phyloP scores from a whole-genome alignment of 495 filamentous ascomycete genomes.

The Letharia lupina region DNA sequence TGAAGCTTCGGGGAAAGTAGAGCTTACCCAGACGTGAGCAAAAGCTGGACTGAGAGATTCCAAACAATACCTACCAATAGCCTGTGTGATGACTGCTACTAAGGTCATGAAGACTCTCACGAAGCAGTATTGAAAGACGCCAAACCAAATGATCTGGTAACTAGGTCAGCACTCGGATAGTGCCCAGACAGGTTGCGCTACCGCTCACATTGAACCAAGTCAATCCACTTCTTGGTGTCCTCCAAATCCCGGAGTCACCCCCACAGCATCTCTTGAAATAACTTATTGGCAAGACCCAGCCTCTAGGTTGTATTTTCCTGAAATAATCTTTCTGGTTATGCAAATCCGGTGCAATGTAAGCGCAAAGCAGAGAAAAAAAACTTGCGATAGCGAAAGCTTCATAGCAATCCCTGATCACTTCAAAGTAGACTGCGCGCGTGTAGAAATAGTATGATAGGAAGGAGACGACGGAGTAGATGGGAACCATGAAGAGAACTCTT shows the following conservation, averaged over 20 bases:
- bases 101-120: constrained; percentile 79
- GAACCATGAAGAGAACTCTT: constrained; percentile 86
- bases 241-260: constrained; percentile 52
- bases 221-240: constrained; percentile 71
- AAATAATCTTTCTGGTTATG: constrained; percentile 88
- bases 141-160: constrained; percentile 67
- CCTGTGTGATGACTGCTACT: constrained; percentile 64
- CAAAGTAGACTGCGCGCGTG: constrained; percentile 71
- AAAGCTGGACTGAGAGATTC: constrained; percentile 68
- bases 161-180: constrained; percentile 5
- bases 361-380: constrained; percentile 84
- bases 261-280: constrained; percentile 58
- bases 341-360: constrained; percentile 71
- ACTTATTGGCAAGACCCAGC: constrained; percentile 68
- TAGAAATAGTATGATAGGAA: constrained; percentile 74
- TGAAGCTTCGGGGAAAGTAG: not conserved
- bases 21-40: constrained; percentile 71
- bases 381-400: constrained; percentile 87
- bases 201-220: constrained; percentile 78
- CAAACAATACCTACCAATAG: constrained; percentile 65
- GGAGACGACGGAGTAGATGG: constrained; percentile 70
- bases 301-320: constrained; percentile 53
- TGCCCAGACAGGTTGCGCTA: constrained; percentile 10
- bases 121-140: constrained; percentile 86
- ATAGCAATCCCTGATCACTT: constrained; percentile 77